Evolutionary conservation across 345 rosid species (phyloP), one percentile per base, ranked within the genome.

Genomic region (Sisymbrium altissimum): DNA sequence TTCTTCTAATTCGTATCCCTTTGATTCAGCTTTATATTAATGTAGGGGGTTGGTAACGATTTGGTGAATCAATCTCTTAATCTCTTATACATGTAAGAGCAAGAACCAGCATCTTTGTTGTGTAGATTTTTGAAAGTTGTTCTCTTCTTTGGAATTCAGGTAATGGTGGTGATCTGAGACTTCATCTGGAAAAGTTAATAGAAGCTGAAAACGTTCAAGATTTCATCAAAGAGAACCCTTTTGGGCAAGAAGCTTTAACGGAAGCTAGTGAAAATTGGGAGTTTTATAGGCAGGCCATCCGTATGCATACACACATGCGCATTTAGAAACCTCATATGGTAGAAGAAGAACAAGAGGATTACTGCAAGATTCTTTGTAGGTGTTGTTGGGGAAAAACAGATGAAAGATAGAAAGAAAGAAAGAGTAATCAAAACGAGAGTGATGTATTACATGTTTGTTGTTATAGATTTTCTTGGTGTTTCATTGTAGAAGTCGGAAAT

Each of bases 181-280:
- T 82, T 70, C 81, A 92, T 81, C 74, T 95, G 68, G 91, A 87
- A 72, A 77, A 68, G 50, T 60, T 91, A 65, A 83, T 74, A 45
- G 80, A 63, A 48, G 88, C 91, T 18, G 82, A 83, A 23, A 82
- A 84, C 64, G 84, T 88, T 32, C 92, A 74, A 76, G 81, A 64
- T 13, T 95, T 83, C 69, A 83, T 90, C 11, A 86, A 79, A 73
- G 80, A 79, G 7, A 84, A 88, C 54, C 88, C 93, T 35, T 88
- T 88, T 73, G 97, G 97, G 18, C 97, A 95, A 78, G 74, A 52
- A 9, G 85, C 92, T 39, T 83, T 95, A 19, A 81, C 83, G 1
- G 82, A 87, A 81, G 41, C 63, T 35, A 85, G 82, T 77, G 66
- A 76, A 64, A 49, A 69, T 43, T 90, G 97, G 97, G 84, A 79